A percentile compares a stretch with the other conserved stretches of the same genome.
Evolutionary conservation across 441 rosid genomes (phyloP).

Genomic region (Aquilaria agallochum): DNA sequence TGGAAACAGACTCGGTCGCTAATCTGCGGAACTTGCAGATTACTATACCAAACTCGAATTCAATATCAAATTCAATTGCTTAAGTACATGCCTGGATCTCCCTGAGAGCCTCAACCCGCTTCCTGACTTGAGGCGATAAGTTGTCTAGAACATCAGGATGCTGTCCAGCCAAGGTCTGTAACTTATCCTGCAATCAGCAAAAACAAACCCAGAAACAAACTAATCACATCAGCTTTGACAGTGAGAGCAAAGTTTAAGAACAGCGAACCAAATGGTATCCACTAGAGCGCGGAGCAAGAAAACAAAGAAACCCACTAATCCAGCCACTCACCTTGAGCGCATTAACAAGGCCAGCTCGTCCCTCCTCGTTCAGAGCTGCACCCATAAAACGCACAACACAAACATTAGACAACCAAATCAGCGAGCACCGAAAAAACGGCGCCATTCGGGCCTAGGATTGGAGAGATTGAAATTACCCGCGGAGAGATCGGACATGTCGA

Average conservation of each 20-base stretch:
- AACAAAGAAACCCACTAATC: neutral
- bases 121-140: conserved; percentile 45
- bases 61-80: too few relatives aligned
- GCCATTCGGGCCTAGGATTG: conserved; percentile 1
- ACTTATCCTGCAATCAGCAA: conserved; percentile 49
- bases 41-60: too few relatives aligned
- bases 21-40: too few relatives aligned
- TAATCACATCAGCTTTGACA: neutral
- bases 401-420: neutral
- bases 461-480: conserved; percentile 32
- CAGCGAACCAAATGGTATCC: neutral
- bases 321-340: conserved; percentile 52
- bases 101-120: conserved; percentile 84
- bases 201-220: conserved; percentile 6
- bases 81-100: conserved; percentile 62
- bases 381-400: neutral
- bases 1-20: too few relatives aligned
- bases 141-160: conserved; percentile 65
- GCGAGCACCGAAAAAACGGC: neutral
- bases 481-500: conserved; percentile 65
- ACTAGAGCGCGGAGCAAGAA: neutral
- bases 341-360: conserved; percentile 66
- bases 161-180: conserved; percentile 75
- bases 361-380: conserved; percentile 62
- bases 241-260: neutral